Percentiles rank a stretch among this genome's conserved stretches.
Evolutionary conservation across 2,329 filamentous ascomycete genomes (phyloP).

Genomic region (Talaromyces amestolkiae): DNA sequence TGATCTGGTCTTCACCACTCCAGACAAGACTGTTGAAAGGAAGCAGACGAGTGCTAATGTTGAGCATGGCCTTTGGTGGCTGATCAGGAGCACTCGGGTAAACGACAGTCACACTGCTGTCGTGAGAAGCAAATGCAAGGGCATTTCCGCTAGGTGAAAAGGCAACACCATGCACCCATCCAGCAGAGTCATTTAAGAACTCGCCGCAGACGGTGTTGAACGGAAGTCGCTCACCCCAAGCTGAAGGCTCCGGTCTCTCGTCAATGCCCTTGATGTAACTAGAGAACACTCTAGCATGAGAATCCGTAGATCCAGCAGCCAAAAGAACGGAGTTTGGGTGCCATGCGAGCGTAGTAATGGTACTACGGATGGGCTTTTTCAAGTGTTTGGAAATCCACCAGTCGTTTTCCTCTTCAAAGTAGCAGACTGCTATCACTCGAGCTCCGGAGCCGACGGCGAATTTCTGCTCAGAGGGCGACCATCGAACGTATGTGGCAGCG

Average conservation of each 20-base stretch:
- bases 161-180: slow-evolving; percentile 90
- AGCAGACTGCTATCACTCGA: slow-evolving; percentile 92
- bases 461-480: slow-evolving; percentile 95
- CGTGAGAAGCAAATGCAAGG: slow-evolving; percentile 91
- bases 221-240: slow-evolving; percentile 91
- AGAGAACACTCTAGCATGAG: slow-evolving; percentile 90
- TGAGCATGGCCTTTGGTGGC: slow-evolving; percentile 84
- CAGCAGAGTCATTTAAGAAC: slow-evolving; percentile 91
- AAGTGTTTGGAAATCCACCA: slow-evolving; percentile 99
- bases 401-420: slow-evolving; percentile 99
- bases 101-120: slow-evolving; percentile 94
- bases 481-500: slow-evolving; percentile 93
- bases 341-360: slow-evolving; percentile 92
- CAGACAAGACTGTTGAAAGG: slow-evolving; percentile 92
- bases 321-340: slow-evolving; percentile 96
- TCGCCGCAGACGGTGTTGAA: slow-evolving; percentile 99
- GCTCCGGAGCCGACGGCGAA: slow-evolving; percentile 97
- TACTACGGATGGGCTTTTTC: slow-evolving; percentile 98
- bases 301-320: slow-evolving; percentile 94
- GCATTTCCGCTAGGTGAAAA: slow-evolving; percentile 92
- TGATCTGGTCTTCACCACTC: slow-evolving; percentile 88
- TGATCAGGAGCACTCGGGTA: slow-evolving; percentile 91
- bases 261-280: slow-evolving; percentile 96
- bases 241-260: slow-evolving; percentile 75
- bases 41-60: slow-evolving; percentile 81